Evolutionary conservation across 2,329 filamentous ascomycete genomes (phyloP).

Genomic region (Neonectria hederae): DNA sequence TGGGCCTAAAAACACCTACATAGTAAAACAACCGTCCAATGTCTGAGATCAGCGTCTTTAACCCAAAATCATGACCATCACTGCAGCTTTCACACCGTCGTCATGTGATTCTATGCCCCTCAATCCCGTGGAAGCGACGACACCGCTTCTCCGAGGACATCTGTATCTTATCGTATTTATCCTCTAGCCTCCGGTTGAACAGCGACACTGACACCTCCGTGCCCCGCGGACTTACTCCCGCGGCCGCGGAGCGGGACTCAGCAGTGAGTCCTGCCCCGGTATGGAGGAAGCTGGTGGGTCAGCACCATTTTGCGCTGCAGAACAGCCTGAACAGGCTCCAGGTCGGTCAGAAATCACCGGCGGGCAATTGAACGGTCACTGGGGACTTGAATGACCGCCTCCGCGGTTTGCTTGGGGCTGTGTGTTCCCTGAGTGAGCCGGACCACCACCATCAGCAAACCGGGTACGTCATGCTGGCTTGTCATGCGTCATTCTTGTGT

Average conservation of each 20-base stretch:
- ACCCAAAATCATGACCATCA: not conserved
- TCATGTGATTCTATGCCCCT: not conserved
- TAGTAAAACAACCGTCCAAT: not conserved
- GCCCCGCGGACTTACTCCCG: constrained; percentile 1
- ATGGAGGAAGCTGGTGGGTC: constrained; percentile 6
- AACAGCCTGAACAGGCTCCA: not conserved
- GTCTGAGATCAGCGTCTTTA: not conserved
- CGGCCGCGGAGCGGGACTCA: constrained; percentile 17
- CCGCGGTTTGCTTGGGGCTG: not conserved
- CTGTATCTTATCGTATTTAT: not conserved
- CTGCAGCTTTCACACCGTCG: not conserved
- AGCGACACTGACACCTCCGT: not conserved
- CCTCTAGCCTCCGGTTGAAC: not conserved
- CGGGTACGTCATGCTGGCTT: not conserved
- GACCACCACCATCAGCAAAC: not conserved
- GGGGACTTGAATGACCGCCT: not conserved
- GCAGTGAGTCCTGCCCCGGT: not conserved
- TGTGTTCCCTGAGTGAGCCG: not conserved
- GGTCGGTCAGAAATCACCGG: constrained; percentile 13
- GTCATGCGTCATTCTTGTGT: not conserved
- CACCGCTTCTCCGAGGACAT: not conserved
- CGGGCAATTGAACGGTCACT: not conserved
- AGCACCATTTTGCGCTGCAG: not conserved
- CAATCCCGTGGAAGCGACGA: not conserved
- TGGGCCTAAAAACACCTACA: not conserved